Evolutionary conservation across 164 flowering plant genomes (phyloP).

Genomic region (Berberis vulgaris): DNA sequence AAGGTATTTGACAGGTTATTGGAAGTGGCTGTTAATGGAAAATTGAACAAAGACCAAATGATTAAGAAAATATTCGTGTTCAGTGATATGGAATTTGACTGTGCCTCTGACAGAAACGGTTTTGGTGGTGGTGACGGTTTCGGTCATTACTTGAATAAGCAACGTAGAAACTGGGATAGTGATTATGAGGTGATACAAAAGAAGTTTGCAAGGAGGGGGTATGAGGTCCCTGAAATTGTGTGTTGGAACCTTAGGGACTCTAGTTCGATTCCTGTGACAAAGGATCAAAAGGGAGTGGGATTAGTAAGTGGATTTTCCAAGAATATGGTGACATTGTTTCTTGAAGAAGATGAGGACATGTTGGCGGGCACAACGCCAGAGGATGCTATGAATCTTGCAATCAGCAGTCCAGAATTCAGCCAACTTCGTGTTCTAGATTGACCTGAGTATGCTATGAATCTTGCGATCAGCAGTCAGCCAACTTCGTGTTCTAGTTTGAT

Average conservation of each 20-base stretch:
- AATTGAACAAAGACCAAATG: background rate
- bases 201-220: background rate
- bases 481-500: no score
- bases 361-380: background rate
- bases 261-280: background rate
- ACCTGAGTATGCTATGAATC: background rate
- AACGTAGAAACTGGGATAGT: background rate
- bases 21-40: slow-evolving; percentile 1
- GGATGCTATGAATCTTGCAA: background rate
- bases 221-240: background rate
- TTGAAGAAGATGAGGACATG: background rate
- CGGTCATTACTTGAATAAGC: background rate
- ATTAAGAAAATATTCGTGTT: background rate
- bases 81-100: slow-evolving; percentile 2
- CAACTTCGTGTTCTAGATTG: no score
- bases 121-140: background rate
- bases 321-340: slow-evolving; percentile 1
- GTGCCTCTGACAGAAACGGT: background rate
- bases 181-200: background rate
- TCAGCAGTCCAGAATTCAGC: background rate
- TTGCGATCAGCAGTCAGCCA: background rate
- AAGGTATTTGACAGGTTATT: background rate
- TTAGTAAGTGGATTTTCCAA: background rate
- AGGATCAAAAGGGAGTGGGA: background rate
- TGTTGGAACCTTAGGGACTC: background rate